phyloP scores from a whole-genome alignment of 768 basidiomycete genomes.

The Mrakia hoshinonis region DNA sequence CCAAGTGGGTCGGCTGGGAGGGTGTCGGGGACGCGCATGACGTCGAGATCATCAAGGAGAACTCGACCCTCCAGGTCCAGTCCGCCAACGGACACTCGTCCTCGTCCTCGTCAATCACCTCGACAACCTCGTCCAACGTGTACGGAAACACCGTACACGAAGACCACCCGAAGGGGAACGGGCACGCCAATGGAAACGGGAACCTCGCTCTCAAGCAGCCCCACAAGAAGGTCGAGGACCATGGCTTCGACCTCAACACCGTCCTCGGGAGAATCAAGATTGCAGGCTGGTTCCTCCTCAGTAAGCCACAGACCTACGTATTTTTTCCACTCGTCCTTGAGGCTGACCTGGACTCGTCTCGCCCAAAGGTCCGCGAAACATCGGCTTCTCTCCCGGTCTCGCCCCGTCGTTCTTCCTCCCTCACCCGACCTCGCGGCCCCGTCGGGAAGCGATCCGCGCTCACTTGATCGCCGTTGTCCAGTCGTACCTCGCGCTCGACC shows the following conservation, averaged over 20 bases:
- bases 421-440: not conserved
- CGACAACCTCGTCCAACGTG: not conserved
- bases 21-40: conserved; percentile 7
- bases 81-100: not conserved
- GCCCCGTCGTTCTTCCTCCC: conserved; percentile 21
- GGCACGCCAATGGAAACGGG: not conserved
- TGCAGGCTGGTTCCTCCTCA: conserved; percentile 13
- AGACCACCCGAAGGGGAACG: not conserved
- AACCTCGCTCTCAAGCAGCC: not conserved
- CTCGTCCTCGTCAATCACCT: conserved; percentile 1
- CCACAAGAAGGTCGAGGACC: not conserved
- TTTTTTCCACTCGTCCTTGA: not conserved
- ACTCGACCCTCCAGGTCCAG: not conserved
- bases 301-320: too few relatives aligned
- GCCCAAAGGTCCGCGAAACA: conserved; percentile 14
- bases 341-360: too few relatives aligned
- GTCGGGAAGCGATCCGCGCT: conserved; percentile 2
- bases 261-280: not conserved
- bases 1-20: conserved; percentile 22
- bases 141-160: not conserved
- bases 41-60: conserved; percentile 4
- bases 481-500: conserved; percentile 18
- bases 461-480: conserved; percentile 6
- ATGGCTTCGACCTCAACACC: conserved; percentile 6
- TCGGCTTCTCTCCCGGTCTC: conserved; percentile 23